phyloP scores from a whole-genome alignment of 441 rosid species.

The Populus tomentosa region DNA sequence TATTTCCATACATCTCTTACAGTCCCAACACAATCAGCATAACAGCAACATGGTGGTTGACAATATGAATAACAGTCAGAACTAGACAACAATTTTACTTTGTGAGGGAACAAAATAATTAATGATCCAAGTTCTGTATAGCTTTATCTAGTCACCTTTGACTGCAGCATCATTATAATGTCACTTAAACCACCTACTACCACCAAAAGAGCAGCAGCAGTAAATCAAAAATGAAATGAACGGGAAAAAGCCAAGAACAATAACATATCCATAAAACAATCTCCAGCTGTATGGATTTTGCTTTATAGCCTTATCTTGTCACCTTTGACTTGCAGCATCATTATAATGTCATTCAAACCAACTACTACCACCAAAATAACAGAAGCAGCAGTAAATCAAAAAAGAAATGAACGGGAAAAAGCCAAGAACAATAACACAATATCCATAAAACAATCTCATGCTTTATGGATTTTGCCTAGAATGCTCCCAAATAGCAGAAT shows the following conservation, averaged over 20 bases:
- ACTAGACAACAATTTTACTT: not conserved
- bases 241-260: not conserved
- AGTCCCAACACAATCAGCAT: not conserved
- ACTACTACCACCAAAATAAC: not conserved
- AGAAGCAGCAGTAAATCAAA: not conserved
- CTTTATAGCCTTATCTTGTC: too few relatives aligned
- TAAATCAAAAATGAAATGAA: not conserved
- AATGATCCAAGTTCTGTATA: not conserved
- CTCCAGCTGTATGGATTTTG: not conserved
- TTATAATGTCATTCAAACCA: not conserved
- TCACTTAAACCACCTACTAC: not conserved
- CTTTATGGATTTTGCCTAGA: not conserved
- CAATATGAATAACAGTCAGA: not conserved
- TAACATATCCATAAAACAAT: not conserved
- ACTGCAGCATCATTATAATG: not conserved
- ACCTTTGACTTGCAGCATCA: not conserved
- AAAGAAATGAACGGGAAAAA: not conserved
- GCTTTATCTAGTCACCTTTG: not conserved
- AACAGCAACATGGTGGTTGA: not conserved
- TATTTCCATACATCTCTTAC: not conserved
- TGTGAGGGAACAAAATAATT: not conserved
- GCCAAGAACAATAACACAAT: not conserved
- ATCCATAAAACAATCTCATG: not conserved
- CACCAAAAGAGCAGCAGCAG: not conserved
- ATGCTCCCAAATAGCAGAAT: not conserved